A percentile compares a stretch with the other conserved stretches of the same genome.
These are phyloP conservation scores for Nannochloropsis gaditana DNA, from an alignment of 108 stramenopile genomes.

Conservation along the genomic window DNA sequence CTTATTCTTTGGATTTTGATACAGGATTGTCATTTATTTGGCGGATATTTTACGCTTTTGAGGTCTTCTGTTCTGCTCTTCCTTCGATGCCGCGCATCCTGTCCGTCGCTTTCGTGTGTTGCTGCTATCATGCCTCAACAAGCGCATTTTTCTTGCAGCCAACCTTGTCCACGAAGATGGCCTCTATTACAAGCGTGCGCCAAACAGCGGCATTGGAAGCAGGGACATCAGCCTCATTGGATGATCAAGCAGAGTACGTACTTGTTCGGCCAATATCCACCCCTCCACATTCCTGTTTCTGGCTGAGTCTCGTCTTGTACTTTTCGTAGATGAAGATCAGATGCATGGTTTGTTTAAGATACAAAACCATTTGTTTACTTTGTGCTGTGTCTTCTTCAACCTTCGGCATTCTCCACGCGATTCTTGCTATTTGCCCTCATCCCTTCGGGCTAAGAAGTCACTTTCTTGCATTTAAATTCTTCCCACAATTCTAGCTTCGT, in stretches of 20 bases:
- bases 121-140: neutral
- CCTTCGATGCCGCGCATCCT: neutral
- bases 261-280: constrained; percentile 5
- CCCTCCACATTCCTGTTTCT: no score
- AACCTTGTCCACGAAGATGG: neutral
- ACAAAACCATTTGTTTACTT: no score
- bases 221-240: neutral
- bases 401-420: no score
- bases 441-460: neutral
- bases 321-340: no score
- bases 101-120: neutral
- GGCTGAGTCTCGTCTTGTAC: no score
- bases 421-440: no score
- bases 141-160: constrained; percentile 11
- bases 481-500: neutral
- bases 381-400: no score
- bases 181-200: neutral
- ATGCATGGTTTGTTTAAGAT: no score
- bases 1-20: no score
- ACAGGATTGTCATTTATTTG: no score
- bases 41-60: no score
- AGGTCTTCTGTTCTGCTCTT: no score
- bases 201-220: neutral
- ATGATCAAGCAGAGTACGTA: constrained; percentile 17
- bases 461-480: neutral